Conservation (phyloP, 2,329 filamentous ascomycete species). For the Botrytis hyacinthi region DNA sequence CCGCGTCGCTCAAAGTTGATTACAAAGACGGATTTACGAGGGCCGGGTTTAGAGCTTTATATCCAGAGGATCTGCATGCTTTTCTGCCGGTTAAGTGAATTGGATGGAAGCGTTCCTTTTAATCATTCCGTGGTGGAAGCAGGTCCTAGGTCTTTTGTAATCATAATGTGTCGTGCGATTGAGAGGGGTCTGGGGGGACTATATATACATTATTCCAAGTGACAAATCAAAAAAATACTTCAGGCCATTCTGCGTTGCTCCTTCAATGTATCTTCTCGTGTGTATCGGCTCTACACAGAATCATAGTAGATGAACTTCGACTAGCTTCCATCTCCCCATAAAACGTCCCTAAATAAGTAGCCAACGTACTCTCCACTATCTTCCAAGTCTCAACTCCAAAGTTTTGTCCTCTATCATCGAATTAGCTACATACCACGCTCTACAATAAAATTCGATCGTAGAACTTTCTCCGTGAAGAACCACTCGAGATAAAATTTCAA, state of each 20-base stretch:
- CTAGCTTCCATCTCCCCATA: not conserved
- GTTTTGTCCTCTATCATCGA: not conserved
- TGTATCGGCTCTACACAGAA: not conserved
- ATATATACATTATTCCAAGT: not conserved
- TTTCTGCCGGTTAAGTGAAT: not conserved
- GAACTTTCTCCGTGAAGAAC: slow-evolving; percentile 1
- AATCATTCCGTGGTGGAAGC: not conserved
- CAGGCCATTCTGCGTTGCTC: not conserved
- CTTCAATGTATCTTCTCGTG: not conserved
- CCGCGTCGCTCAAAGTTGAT: slow-evolving; percentile 13
- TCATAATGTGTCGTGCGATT: not conserved
- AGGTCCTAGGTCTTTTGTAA: not conserved
- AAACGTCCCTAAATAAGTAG: not conserved
- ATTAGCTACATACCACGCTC: slow-evolving; percentile 3
- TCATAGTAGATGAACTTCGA: not conserved
- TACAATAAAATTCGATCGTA: not conserved
- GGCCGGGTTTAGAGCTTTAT: not conserved
- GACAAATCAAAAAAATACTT: not conserved
- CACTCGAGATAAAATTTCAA: not conserved
- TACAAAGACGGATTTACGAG: slow-evolving; percentile 12
- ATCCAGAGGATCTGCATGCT: not conserved
- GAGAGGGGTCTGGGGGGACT: too few species aligned
- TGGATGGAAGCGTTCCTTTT: not conserved
- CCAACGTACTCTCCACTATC: not conserved
- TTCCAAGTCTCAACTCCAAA: not conserved